Evolutionary conservation across 2,329 filamentous ascomycete genomes (phyloP).

Genomic region (Alternaria rosae): DNA sequence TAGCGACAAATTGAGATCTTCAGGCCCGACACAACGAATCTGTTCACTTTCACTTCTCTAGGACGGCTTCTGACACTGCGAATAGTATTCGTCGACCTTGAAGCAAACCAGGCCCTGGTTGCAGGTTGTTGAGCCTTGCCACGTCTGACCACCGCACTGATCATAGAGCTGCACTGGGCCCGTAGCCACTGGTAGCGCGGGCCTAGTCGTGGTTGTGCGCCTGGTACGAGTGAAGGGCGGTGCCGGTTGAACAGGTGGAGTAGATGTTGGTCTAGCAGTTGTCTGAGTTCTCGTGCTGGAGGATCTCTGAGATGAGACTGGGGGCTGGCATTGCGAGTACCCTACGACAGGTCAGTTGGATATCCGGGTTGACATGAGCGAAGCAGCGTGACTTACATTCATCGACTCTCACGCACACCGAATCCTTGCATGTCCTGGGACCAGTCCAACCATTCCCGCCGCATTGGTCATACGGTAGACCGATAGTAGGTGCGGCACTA

Average conservation of each 20-base stretch:
- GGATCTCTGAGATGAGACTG: background rate
- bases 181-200: constrained; percentile 10
- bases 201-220: background rate
- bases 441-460: constrained; percentile 22
- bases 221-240: background rate
- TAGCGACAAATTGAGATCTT: background rate
- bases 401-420: constrained; percentile 16
- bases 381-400: constrained; percentile 8
- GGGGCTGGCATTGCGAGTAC: constrained; percentile 20
- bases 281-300: constrained; percentile 3
- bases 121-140: constrained; percentile 11
- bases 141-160: constrained; percentile 21
- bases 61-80: constrained; percentile 21
- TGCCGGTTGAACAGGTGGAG: background rate
- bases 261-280: constrained; percentile 1
- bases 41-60: background rate
- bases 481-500: constrained; percentile 16
- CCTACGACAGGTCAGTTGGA: background rate
- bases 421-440: constrained; percentile 23
- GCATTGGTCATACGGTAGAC: constrained; percentile 24
- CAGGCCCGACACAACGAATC: too few species aligned
- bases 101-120: constrained; percentile 16
- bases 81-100: constrained; percentile 25
- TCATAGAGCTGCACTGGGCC: constrained; percentile 19
- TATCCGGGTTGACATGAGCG: background rate